Evolutionary conservation across 148 eudicot genomes (phyloP).

Genomic region (Nepenthes gracilis): DNA sequence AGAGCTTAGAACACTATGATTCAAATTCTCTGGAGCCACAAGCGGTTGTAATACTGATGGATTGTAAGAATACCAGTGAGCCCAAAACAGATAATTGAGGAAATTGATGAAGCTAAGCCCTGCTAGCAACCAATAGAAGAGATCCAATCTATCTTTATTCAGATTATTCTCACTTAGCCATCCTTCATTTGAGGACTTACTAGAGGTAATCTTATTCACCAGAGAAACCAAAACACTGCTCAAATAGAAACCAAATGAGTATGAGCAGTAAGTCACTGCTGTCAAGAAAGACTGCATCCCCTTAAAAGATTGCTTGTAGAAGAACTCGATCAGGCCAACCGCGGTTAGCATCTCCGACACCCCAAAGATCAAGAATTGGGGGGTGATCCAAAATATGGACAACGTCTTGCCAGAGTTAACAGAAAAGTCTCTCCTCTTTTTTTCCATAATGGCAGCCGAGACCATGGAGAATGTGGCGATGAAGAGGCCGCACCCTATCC

Average conservation of each 20-base stretch:
- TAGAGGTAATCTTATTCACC: slow-evolving; percentile 49
- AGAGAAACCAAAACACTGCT: slow-evolving; percentile 70
- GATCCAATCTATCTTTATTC: slow-evolving; percentile 65
- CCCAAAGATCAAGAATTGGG: slow-evolving; percentile 78
- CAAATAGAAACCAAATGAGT: slow-evolving; percentile 76
- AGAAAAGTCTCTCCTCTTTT: slow-evolving; percentile 25
- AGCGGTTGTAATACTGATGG: slow-evolving; percentile 26
- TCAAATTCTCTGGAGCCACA: slow-evolving; percentile 20
- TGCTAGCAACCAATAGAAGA: slow-evolving; percentile 83
- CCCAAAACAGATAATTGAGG: slow-evolving; percentile 65
- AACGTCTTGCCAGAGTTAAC: slow-evolving; percentile 11
- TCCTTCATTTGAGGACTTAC: slow-evolving; percentile 19
- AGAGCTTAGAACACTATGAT: slow-evolving; percentile 6
- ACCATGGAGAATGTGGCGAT: slow-evolving; percentile 74
- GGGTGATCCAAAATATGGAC: slow-evolving; percentile 67
- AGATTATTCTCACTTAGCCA: slow-evolving; percentile 77
- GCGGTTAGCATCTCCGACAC: slow-evolving; percentile 93
- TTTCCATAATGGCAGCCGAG: slow-evolving; percentile 59
- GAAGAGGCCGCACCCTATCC: slow-evolving; percentile 73
- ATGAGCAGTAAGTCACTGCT: slow-evolving; percentile 81
- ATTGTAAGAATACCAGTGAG: slow-evolving; percentile 59
- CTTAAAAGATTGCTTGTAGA: slow-evolving; percentile 60
- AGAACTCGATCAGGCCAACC: slow-evolving; percentile 80
- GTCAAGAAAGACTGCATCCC: slow-evolving; percentile 82
- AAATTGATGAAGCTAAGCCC: slow-evolving; percentile 55